Conservation (phyloP, 2,329 filamentous ascomycete genomes). For the Phaeomoniella chlamydospora region DNA sequence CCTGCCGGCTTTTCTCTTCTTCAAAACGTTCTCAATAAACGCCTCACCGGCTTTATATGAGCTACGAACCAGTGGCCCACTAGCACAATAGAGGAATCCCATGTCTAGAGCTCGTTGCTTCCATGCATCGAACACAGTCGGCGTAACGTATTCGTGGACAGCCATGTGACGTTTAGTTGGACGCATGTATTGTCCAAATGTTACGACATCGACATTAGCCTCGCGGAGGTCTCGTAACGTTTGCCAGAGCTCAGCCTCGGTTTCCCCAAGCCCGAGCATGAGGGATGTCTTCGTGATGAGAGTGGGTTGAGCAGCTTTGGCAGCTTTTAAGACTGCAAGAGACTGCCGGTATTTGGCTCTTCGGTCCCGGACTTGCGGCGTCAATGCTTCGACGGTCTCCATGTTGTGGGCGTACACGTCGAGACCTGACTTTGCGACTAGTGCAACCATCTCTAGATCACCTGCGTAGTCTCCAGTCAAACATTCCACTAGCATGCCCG, state of each 20-base stretch:
- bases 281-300: slow-evolving; percentile 98
- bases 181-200: slow-evolving; percentile 99
- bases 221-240: slow-evolving; percentile 67
- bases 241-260: slow-evolving; percentile 69
- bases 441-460: slow-evolving; percentile 69
- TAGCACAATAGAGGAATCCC: slow-evolving; percentile 94
- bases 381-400: slow-evolving; percentile 84
- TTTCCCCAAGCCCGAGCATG: slow-evolving; percentile 92
- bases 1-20: slow-evolving; percentile 46
- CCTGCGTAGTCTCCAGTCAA: slow-evolving; percentile 69
- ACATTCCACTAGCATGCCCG: slow-evolving; percentile 28
- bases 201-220: slow-evolving; percentile 80
- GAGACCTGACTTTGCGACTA: slow-evolving; percentile 75
- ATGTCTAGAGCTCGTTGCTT: slow-evolving; percentile 76
- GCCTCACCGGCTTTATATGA: slow-evolving; percentile 97
- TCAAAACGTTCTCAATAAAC: slow-evolving; percentile 95
- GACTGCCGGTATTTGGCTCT: slow-evolving; percentile 82
- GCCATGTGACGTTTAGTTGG: slow-evolving; percentile 96
- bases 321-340: slow-evolving; percentile 62
- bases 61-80: slow-evolving; percentile 80
- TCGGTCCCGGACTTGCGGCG: slow-evolving; percentile 78
- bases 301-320: slow-evolving; percentile 59
- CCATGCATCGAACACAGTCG: slow-evolving; percentile 85
- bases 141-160: slow-evolving; percentile 88
- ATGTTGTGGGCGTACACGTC: slow-evolving; percentile 97